Percentiles rank a stretch among this genome's conserved stretches.
Conservation (phyloP, 1,284 basidiomycete species). For the Pyrrhoderma lamaoense region DNA sequence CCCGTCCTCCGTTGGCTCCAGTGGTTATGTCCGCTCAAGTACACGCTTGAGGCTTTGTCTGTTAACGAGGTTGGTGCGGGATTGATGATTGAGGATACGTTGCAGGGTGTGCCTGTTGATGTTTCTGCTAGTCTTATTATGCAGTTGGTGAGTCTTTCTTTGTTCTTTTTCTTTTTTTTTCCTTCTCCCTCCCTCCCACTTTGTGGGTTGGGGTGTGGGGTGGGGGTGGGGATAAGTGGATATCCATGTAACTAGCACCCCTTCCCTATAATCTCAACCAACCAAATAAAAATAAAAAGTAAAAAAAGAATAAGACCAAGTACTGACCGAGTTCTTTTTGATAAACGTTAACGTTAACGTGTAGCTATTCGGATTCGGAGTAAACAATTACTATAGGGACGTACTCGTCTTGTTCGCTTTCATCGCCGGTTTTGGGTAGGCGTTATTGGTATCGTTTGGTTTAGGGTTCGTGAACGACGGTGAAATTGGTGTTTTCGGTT, state of each 20-base stretch:
- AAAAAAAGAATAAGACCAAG: too few species aligned
- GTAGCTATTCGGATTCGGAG: constrained; percentile 75
- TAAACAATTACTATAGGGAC: constrained; percentile 75
- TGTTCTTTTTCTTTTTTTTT: constrained; percentile 20
- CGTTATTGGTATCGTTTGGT: constrained; percentile 68
- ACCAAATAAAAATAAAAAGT: too few species aligned
- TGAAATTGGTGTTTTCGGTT: too few species aligned
- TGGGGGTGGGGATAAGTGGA: too few species aligned
- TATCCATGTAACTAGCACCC: too few species aligned
- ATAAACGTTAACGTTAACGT: constrained; percentile 7
- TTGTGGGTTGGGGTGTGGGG: too few species aligned
- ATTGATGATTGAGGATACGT: constrained; percentile 70
- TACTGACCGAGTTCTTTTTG: neutral
- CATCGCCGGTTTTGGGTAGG: constrained; percentile 68
- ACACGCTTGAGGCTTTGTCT: constrained; percentile 72
- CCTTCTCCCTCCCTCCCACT: neutral
- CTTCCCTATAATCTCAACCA: too few species aligned
- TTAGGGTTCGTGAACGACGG: constrained; percentile 65
- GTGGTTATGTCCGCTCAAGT: constrained; percentile 70
- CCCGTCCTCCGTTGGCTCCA: constrained; percentile 83
- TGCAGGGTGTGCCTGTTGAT: constrained; percentile 75
- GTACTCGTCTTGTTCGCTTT: constrained; percentile 81
- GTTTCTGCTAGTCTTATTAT: constrained; percentile 79
- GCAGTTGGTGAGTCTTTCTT: constrained; percentile 66
- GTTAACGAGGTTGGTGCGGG: constrained; percentile 87